Conservation (phyloP, 2,329 filamentous ascomycete genomes). For the Colletotrichum neosansevieriae region DNA sequence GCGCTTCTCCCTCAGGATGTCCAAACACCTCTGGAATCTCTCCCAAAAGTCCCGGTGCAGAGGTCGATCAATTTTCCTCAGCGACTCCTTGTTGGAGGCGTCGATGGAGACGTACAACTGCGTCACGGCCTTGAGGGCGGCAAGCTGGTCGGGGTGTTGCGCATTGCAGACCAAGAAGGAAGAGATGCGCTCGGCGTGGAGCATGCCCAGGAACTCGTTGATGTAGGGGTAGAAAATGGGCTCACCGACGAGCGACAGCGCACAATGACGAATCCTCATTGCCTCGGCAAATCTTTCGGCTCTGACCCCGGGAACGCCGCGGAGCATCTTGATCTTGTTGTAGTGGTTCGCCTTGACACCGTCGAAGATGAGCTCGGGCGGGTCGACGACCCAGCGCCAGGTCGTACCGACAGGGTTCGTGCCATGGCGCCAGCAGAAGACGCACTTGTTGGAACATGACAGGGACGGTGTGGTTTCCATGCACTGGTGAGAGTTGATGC, state of each 20-base stretch:
- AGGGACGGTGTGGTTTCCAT: slow-evolving; percentile 98
- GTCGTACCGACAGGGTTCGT: slow-evolving; percentile 97
- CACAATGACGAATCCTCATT: slow-evolving; percentile 93
- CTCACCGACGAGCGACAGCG: slow-evolving; percentile 91
- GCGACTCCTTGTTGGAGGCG: slow-evolving; percentile 87
- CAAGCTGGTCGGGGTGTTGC: slow-evolving; percentile 93
- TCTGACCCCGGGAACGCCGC: slow-evolving; percentile 90
- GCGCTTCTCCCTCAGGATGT: slow-evolving; percentile 86
- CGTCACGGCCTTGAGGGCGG: slow-evolving; percentile 84
- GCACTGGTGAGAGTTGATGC: slow-evolving; percentile 94
- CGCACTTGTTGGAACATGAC: slow-evolving; percentile 97
- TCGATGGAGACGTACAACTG: slow-evolving; percentile 98
- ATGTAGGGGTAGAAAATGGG: slow-evolving; percentile 99
- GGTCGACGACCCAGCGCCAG: slow-evolving; percentile 96
- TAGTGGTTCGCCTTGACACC: slow-evolving; percentile 94
- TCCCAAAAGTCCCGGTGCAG: slow-evolving; percentile 98
- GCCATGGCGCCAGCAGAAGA: slow-evolving; percentile 98
- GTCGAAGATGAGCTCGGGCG: slow-evolving; percentile 88
- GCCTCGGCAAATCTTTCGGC: slow-evolving; percentile 94
- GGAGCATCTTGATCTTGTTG: slow-evolving; percentile 97
- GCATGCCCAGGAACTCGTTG: slow-evolving; percentile 87
- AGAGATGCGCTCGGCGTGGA: slow-evolving; percentile 89
- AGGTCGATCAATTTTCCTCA: slow-evolving; percentile 90
- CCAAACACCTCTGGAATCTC: slow-evolving; percentile 89
- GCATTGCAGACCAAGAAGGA: slow-evolving; percentile 98